Conservation (phyloP, 208 protist genomes). For the Trichomonas tenax region DNA sequence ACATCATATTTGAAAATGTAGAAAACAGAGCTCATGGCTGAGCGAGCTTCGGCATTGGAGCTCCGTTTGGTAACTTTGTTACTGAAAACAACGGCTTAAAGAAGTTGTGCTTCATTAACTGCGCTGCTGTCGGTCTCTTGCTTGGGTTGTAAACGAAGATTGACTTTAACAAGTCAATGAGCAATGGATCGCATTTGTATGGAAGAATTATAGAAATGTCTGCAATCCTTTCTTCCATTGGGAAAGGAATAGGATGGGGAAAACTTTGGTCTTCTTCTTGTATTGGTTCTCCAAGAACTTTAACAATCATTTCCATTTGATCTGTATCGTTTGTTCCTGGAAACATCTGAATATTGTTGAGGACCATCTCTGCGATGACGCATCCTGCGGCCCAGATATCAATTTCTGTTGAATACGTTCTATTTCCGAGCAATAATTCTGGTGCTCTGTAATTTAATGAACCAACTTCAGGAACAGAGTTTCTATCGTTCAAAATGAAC, state of each 20-base stretch:
- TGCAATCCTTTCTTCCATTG: not conserved
- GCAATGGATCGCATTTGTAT: not conserved
- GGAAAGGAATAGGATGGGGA: not conserved
- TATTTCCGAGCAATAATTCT: constrained; percentile 74
- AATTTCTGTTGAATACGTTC: constrained; percentile 68
- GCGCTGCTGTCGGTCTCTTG: not conserved
- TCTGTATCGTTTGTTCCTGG: not conserved
- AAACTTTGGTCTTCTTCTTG: not conserved
- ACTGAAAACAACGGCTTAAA: not conserved
- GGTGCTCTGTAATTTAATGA: constrained; percentile 76
- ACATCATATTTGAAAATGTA: not conserved
- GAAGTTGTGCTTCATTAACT: not conserved
- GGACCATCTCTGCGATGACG: not conserved
- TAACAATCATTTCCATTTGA: not conserved
- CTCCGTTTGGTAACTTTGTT: not conserved
- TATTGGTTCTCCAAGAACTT: not conserved
- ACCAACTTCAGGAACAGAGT: constrained; percentile 77
- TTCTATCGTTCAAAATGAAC: constrained; percentile 52
- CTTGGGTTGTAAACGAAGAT: not conserved
- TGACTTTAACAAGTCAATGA: not conserved
- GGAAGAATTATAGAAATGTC: not conserved
- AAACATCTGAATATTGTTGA: not conserved
- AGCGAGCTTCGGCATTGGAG: not conserved
- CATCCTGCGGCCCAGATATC: constrained; percentile 58
- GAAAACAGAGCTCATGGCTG: not conserved